Evolutionary conservation across 768 basidiomycete species (phyloP).

Genomic region (Exidia glandulosa): DNA sequence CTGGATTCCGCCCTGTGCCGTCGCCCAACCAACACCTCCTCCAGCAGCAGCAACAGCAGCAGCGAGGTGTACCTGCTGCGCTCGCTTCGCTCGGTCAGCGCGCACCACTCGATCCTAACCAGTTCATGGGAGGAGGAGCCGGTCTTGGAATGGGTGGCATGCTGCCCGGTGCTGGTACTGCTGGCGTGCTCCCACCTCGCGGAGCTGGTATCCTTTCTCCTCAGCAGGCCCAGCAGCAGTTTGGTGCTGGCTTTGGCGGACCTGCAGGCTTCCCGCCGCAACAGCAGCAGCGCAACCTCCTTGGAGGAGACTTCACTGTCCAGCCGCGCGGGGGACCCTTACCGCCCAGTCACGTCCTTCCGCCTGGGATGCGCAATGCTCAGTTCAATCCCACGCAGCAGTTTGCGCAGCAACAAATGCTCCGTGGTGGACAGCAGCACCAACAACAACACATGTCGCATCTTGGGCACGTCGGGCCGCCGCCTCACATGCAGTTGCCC

Average conservation of each 20-base stretch:
- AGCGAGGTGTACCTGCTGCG: conserved; percentile 60
- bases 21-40: too few species aligned
- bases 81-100: conserved; percentile 74
- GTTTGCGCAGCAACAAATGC: conserved; percentile 6
- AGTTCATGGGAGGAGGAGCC: conserved; percentile 33
- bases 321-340: not conserved
- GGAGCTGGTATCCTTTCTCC: not conserved
- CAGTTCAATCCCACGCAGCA: not conserved
- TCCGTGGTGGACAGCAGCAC: conserved; percentile 29
- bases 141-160: conserved; percentile 23
- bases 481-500: conserved; percentile 55
- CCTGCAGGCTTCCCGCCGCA: not conserved
- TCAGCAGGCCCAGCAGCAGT: conserved; percentile 1
- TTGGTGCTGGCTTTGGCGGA: not conserved
- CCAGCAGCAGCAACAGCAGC: conserved; percentile 24
- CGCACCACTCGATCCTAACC: conserved; percentile 67
- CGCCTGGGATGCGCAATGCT: not conserved
- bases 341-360: not conserved
- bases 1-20: too few species aligned
- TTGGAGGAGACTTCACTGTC: not conserved
- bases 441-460: conserved; percentile 52
- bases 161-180: not conserved
- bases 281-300: not conserved
- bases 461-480: conserved; percentile 37
- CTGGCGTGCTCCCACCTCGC: not conserved